Conservation (phyloP, 805 yeast species). For the Myxozyma nipponensis region DNA sequence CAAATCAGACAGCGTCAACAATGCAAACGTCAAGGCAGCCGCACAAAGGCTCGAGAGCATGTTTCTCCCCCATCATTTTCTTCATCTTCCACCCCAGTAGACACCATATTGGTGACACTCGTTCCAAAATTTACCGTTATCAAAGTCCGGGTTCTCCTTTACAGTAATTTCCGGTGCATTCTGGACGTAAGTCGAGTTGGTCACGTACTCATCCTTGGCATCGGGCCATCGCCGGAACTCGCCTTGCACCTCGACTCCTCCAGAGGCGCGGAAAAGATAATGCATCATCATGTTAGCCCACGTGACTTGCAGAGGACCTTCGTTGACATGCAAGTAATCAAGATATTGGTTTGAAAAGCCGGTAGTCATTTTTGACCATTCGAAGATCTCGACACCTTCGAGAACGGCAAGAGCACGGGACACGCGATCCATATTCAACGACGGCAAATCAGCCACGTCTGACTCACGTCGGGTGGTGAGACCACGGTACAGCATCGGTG, state of each 20-base stretch:
- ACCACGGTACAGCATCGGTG: slow-evolving; percentile 21
- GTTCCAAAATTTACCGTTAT: slow-evolving; percentile 12
- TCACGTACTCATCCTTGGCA: slow-evolving; percentile 8
- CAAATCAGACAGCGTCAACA: too few species aligned
- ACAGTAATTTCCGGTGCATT: slow-evolving; percentile 7
- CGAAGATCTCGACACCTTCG: slow-evolving; percentile 21
- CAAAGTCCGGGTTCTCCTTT: slow-evolving; percentile 4
- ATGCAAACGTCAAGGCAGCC: too few species aligned
- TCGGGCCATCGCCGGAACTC: slow-evolving; percentile 10
- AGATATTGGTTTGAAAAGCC: slow-evolving; percentile 17
- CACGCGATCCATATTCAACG: slow-evolving; percentile 19
- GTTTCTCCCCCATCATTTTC: too few species aligned
- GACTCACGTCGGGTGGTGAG: slow-evolving; percentile 21
- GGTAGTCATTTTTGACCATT: slow-evolving; percentile 18
- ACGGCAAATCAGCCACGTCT: slow-evolving; percentile 7
- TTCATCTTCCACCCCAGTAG: slow-evolving; percentile 21
- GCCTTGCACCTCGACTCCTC: slow-evolving; percentile 16
- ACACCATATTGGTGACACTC: slow-evolving; percentile 16
- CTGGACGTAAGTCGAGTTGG: slow-evolving; percentile 4
- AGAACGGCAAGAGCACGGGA: slow-evolving; percentile 13
- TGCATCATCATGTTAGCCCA: slow-evolving; percentile 18
- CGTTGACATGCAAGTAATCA: slow-evolving; percentile 17
- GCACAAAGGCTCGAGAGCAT: too few species aligned
- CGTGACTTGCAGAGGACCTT: slow-evolving; percentile 13
- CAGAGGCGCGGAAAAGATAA: slow-evolving; percentile 25